phyloP scores from a whole-genome alignment of 163 green algal genomes.

The Scenedesmus sp. region DNA sequence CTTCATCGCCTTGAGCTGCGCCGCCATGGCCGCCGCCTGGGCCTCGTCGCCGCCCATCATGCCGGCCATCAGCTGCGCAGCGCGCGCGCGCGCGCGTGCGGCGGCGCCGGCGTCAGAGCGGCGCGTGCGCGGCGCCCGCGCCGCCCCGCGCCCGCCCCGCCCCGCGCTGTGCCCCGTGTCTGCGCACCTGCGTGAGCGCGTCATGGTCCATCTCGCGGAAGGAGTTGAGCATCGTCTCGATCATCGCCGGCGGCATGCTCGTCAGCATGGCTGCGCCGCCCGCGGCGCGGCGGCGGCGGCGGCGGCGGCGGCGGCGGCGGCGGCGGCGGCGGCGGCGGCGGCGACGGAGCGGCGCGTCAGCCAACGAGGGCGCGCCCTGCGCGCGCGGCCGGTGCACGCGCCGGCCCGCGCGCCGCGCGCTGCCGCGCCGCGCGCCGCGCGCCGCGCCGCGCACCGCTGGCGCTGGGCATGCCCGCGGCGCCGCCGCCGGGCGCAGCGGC shows the following conservation, averaged over 20 bases:
- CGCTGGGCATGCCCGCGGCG: background rate
- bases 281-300: no score
- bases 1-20: constrained; percentile 31
- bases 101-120: no score
- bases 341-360: no score
- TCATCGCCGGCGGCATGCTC: constrained; percentile 24
- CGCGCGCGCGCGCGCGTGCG: no score
- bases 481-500: no score
- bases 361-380: no score
- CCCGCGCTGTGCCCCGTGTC: no score
- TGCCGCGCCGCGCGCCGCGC: no score
- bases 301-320: no score
- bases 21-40: constrained; percentile 22
- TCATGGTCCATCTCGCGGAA: constrained; percentile 36
- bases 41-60: constrained; percentile 9
- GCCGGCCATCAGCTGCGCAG: constrained; percentile 36
- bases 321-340: no score
- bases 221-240: constrained; percentile 26
- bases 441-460: background rate
- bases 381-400: background rate
- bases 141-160: no score
- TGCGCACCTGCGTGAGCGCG: constrained; percentile 18
- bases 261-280: constrained; percentile 18
- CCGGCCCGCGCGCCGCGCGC: background rate
- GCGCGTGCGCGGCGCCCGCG: no score